Evolutionary conservation across 1,284 basidiomycete species (phyloP).

Genomic region (Peniophora sp.): DNA sequence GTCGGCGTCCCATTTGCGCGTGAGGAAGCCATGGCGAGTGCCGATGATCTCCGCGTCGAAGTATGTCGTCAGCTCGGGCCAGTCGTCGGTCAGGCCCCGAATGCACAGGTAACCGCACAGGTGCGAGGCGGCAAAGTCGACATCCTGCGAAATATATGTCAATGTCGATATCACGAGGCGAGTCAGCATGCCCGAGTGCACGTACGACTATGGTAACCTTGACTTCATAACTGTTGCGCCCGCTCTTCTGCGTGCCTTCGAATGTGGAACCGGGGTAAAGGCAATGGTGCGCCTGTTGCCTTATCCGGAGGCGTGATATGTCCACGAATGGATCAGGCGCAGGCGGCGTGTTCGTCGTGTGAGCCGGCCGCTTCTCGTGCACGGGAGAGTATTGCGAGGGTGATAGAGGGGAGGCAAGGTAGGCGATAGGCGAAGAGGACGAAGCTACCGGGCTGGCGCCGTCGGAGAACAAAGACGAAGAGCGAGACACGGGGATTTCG

Average conservation of each 20-base stretch:
- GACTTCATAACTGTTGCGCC: slow-evolving; percentile 80
- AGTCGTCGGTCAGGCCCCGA: slow-evolving; percentile 82
- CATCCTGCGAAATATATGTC: slow-evolving; percentile 43
- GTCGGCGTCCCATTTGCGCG: slow-evolving; percentile 78
- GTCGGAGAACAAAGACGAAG: neutral
- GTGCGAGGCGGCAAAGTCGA: slow-evolving; percentile 73
- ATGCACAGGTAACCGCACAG: slow-evolving; percentile 88
- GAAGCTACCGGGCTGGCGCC: neutral
- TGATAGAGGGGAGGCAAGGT: slow-evolving; percentile 3
- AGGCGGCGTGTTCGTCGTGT: slow-evolving; percentile 5
- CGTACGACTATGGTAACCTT: slow-evolving; percentile 74
- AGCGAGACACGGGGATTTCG: slow-evolving; percentile 5
- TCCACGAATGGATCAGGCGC: slow-evolving; percentile 53
- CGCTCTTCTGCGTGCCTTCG: slow-evolving; percentile 76
- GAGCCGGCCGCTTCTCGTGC: slow-evolving; percentile 4
- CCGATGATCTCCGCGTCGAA: slow-evolving; percentile 95
- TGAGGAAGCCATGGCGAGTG: slow-evolving; percentile 79
- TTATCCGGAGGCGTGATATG: slow-evolving; percentile 67
- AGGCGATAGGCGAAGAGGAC: neutral
- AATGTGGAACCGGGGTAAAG: slow-evolving; percentile 77
- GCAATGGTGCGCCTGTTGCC: slow-evolving; percentile 70
- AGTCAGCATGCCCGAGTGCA: slow-evolving; percentile 13
- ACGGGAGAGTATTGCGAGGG: neutral
- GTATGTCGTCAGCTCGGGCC: slow-evolving; percentile 57
- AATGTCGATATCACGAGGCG: slow-evolving; percentile 1